Conservation (phyloP, 148 eudicot species). For the Cornus florida region DNA sequence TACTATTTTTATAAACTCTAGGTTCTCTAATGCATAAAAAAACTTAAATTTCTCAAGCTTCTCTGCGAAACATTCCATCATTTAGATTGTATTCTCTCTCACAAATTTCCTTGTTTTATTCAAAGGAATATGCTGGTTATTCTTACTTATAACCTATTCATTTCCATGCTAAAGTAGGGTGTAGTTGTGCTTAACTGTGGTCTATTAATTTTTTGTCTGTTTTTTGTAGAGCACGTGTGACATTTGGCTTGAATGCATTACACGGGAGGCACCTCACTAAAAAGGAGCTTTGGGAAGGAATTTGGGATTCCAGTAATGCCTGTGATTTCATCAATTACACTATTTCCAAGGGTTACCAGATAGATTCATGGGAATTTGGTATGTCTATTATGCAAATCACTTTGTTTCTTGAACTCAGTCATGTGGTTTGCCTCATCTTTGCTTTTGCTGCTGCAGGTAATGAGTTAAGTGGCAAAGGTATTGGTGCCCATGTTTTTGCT, state of each 20-base stretch:
- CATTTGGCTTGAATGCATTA: conserved; percentile 91
- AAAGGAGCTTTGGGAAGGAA: conserved; percentile 52
- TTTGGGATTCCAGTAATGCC: conserved; percentile 80
- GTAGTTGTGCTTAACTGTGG: conserved; percentile 7
- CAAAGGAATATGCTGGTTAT: not conserved
- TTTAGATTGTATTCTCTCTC: not conserved
- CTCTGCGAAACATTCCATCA: not conserved
- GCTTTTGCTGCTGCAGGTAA: conserved; percentile 55
- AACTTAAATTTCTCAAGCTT: not conserved
- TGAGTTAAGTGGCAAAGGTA: conserved; percentile 82
- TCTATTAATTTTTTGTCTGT: not conserved
- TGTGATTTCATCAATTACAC: conserved; percentile 75
- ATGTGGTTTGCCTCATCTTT: not conserved
- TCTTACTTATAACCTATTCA: not conserved
- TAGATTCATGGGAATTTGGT: conserved; percentile 99
- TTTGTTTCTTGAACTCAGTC: not conserved
- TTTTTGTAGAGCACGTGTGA: conserved; percentile 58
- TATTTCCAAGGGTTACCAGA: conserved; percentile 73
- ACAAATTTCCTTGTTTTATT: not conserved
- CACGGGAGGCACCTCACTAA: conserved; percentile 52
- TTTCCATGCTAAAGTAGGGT: not conserved
- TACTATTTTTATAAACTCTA: too few species aligned
- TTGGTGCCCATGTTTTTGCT: conserved; percentile 73
- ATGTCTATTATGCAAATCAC: conserved; percentile 10
- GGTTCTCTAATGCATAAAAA: not conserved